Base-by-base conservation (phyloP, 2,329 filamentous ascomycete genomes). In the Fusarium brevicatenulatum region DNA sequence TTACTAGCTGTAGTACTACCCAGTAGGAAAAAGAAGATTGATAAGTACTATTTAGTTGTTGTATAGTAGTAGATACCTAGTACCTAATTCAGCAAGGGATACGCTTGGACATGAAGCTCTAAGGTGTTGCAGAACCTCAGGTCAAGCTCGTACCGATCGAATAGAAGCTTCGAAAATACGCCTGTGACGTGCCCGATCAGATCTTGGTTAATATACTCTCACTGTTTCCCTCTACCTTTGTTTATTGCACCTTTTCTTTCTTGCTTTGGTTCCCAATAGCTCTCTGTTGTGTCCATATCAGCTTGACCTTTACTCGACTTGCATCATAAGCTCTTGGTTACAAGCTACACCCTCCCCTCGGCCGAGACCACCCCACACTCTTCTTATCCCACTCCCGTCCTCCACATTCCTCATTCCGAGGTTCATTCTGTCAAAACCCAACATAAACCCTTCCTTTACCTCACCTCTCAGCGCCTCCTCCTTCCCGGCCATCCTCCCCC, bases 321-420 rank as follows among this genome's bases (percentile, higher is more conserved):
- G 30, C 65, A 69, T 59, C 70, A 40, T 34, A 47, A 59, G 60
- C 40, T 64, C 25, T 53, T n/a, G 52, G 34, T 49, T 64, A 32
- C 37, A 57, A 67, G 44, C 56, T 63, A 53, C 63, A 54, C 63
- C 59, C 70, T 77, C 75, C 75, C 69, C 73, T 77, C 72, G 59
- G 73, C 75, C 75, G 75, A 75, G 54, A 66, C 62, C 68, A 69
- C 72, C 64, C 73, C 73, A 72, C 75, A 70, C 46, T 65, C 63
- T 72, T 57, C 32, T 49, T 36, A 36, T 36, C 53, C 47, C 59
- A 65, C 59, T 65, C 62, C 59, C 63, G 28, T 65, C 71, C 71
- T 76, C 71, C 73, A 68, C 74, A 76, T 73, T 63, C 39, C 44
- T 64, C 57, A 64, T 58, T 61, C 63, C 66, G 54, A 70, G 65